Evolutionary conservation across 2,329 filamentous ascomycete species (phyloP), one percentile per base, ranked within the genome.

Genomic region (Cryphonectria carpinicola): DNA sequence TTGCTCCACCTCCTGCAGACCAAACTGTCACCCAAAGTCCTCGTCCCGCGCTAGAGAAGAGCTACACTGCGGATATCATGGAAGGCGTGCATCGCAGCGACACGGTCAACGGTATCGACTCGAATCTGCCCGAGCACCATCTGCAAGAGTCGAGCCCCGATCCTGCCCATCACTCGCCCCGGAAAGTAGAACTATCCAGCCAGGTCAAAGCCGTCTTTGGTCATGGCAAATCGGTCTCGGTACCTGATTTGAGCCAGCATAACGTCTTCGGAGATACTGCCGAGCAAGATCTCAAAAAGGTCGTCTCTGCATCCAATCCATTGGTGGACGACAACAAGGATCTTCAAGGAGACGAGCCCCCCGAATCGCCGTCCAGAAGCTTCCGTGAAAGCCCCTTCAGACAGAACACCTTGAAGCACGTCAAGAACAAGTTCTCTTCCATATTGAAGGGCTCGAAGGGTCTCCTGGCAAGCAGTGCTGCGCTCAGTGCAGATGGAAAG

Each of bases 371-470:
- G 0, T 84, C 86, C 6, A 82, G 88, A 68, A 82, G 79, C 65
- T 84, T 88, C 75, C 84, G 86, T 10, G 94, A 97, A 74, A 95
- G 92, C 71, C 94, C 94, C 6, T 81, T 64, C 32, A 72, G 68
- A 43, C 58, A 69, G 13, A 72, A 67, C 41, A 66, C 71, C 19
- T 56, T 98, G 71, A 97, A 95, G 80, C 94, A 96, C 66, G 95
- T 96, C 39, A 98, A 97, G 82, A 93, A 93, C 77, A 97, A 94
- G 79, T 85, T 98, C 64, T 97, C 95, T 63, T 97, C 95, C 13
- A 94, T 97, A 71, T 85, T 98, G 76, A 95, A 94, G 81, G 93
- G 91, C 69, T 96, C 95, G 4, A 95, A 93, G 79, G 93, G 92
- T 19, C 88, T 98, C 65, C 91, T 98, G 73, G 93, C 92, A 25